Evolutionary conservation across 2,329 filamentous ascomycete species (phyloP).

Genomic region (Ophiocordyceps camponoti-rufipedis): DNA sequence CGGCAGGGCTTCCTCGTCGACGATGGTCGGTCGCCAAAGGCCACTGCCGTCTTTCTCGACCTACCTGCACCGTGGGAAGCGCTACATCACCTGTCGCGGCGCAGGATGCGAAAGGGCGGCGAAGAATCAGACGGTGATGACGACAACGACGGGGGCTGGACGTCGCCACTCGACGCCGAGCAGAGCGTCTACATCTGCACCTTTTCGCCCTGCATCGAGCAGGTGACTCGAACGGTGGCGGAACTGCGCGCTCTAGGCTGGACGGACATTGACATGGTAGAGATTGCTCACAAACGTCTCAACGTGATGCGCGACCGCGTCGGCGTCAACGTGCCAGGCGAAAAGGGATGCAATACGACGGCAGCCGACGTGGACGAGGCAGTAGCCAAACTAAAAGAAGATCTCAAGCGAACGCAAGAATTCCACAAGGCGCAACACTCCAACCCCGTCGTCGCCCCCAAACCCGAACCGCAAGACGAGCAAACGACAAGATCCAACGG

Average conservation of each 20-base stretch:
- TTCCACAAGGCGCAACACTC: slow-evolving; percentile 31
- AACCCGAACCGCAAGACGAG: slow-evolving; percentile 20
- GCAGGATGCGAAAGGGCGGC: slow-evolving; percentile 9
- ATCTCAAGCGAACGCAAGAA: slow-evolving; percentile 50
- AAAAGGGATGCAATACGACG: slow-evolving; percentile 51
- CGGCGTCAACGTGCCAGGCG: slow-evolving; percentile 45
- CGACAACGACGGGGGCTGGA: slow-evolving; percentile 20
- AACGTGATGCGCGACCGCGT: slow-evolving; percentile 69
- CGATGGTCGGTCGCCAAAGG: slow-evolving; percentile 38
- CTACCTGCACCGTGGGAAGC: slow-evolving; percentile 69
- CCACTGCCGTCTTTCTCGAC: slow-evolving; percentile 61
- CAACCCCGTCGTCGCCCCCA: slow-evolving; percentile 3
- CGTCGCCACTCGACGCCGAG: slow-evolving; percentile 51
- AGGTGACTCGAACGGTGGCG: slow-evolving; percentile 74
- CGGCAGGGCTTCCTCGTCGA: slow-evolving; percentile 51
- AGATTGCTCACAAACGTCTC: slow-evolving; percentile 62
- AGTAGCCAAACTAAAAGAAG: slow-evolving; percentile 49
- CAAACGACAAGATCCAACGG: slow-evolving; percentile 9
- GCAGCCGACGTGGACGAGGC: slow-evolving; percentile 67
- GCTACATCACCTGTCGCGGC: slow-evolving; percentile 53
- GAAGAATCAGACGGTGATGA: slow-evolving; percentile 2
- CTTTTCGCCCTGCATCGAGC: slow-evolving; percentile 93
- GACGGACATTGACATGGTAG: slow-evolving; percentile 87
- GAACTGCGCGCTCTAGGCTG: slow-evolving; percentile 66
- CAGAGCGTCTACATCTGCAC: slow-evolving; percentile 68